A percentile compares a stretch with the other conserved stretches of the same genome.
These are phyloP conservation scores for Albifimbria verrucaria DNA, from an alignment of 2,329 filamentous ascomycete genomes.

Conservation along the genomic window DNA sequence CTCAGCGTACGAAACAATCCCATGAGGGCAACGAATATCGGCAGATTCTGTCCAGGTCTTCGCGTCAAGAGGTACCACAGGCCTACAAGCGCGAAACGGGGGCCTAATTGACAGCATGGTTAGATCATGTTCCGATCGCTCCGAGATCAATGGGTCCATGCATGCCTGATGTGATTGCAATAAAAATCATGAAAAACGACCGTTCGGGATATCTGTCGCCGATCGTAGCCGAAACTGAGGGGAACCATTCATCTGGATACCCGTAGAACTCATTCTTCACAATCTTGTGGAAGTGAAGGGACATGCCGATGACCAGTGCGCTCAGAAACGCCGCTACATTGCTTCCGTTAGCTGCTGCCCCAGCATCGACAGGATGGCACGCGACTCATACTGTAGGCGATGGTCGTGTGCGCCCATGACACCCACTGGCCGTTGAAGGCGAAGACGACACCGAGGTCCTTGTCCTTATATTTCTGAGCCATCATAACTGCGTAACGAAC, in stretches of 20 bases:
- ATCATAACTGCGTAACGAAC: conserved; percentile 22
- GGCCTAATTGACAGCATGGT: conserved; percentile 51
- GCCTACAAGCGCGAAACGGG: conserved; percentile 84
- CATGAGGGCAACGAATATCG: conserved; percentile 75
- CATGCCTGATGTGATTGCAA: conserved; percentile 86
- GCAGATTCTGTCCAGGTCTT: conserved; percentile 68
- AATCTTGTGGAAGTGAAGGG: conserved; percentile 92
- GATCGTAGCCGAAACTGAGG: conserved; percentile 93
- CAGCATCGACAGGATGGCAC: too few relatives aligned
- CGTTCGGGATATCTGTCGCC: conserved; percentile 96
- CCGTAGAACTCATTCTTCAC: conserved; percentile 96
- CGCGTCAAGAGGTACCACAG: conserved; percentile 90
- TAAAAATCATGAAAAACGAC: conserved; percentile 96
- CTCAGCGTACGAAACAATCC: conserved; percentile 87
- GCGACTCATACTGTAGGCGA: conserved; percentile 68
- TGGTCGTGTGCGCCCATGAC: conserved; percentile 78
- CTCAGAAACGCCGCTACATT: conserved; percentile 76
- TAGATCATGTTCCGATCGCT: too few relatives aligned
- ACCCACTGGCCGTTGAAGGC: conserved; percentile 85
- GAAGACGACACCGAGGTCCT: conserved; percentile 57
- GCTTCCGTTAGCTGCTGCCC: background rate
- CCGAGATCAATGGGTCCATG: background rate
- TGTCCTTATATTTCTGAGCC: conserved; percentile 58
- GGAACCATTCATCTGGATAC: conserved; percentile 94
- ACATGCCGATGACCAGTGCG: conserved; percentile 75